Conservation (phyloP, 148 eudicot genomes). For the Rhododendron vialii region DNA sequence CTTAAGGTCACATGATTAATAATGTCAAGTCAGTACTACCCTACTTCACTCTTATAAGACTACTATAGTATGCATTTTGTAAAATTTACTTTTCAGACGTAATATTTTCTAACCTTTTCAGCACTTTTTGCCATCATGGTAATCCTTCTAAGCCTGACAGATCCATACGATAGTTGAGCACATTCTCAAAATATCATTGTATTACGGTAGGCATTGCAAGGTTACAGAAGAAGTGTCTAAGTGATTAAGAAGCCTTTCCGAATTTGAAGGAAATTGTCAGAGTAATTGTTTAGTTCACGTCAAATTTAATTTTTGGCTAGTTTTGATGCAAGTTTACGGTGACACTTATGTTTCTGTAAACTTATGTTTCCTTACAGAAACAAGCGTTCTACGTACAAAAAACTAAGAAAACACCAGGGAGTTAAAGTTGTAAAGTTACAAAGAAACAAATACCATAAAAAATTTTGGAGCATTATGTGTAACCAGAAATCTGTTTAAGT, state of each 20-base stretch:
- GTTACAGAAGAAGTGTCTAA: background rate
- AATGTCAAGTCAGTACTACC: background rate
- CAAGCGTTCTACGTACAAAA: background rate
- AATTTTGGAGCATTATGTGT: background rate
- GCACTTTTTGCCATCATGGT: background rate
- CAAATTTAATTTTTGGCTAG: background rate
- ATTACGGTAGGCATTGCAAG: background rate
- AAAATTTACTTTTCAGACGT: background rate
- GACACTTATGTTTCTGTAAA: background rate
- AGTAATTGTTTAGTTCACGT: background rate
- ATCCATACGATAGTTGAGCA: background rate
- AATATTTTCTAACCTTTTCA: background rate
- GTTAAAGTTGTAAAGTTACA: background rate
- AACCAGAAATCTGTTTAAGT: slow-evolving; percentile 13
- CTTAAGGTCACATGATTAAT: background rate
- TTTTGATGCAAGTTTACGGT: background rate
- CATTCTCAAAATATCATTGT: background rate
- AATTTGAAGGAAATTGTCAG: background rate
- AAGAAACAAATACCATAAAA: background rate
- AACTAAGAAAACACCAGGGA: background rate
- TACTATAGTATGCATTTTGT: background rate
- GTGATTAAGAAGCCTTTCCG: background rate
- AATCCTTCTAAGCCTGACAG: background rate
- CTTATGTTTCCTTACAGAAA: background rate
- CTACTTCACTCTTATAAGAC: background rate